Evolutionary conservation across 805 yeast species (phyloP).

Genomic region (Lipomyces orientalis): DNA sequence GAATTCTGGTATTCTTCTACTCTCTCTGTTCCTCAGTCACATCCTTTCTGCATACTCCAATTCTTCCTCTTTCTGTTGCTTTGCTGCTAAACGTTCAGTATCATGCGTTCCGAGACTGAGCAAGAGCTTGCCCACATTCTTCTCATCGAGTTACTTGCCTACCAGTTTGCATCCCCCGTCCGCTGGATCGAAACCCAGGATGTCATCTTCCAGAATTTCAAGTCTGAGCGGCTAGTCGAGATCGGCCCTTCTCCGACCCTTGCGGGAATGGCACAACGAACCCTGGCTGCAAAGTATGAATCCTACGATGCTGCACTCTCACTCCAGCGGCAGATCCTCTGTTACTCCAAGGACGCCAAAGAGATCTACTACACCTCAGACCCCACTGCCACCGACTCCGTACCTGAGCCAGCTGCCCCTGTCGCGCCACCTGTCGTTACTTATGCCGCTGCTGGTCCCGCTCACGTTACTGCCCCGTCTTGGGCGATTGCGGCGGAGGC

Average conservation of each 20-base stretch:
- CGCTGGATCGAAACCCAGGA: conserved; percentile 99
- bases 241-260: conserved; percentile 98
- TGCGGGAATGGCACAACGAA: conserved; percentile 97
- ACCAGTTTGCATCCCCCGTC: too few relatives aligned
- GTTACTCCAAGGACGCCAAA: conserved; percentile 92
- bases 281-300: conserved; percentile 91
- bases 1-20: too few relatives aligned
- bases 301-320: conserved; percentile 95
- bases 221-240: conserved; percentile 95
- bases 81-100: too few relatives aligned
- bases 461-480: conserved; percentile 68
- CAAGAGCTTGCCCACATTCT: too few relatives aligned
- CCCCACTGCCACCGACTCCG: conserved; percentile 40
- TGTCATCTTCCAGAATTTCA: conserved; percentile 87
- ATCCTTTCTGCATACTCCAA: too few relatives aligned
- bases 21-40: too few relatives aligned
- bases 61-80: too few relatives aligned
- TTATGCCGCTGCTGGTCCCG: conserved; percentile 59
- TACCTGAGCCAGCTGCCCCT: conserved; percentile 56
- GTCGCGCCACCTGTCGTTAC: conserved; percentile 63
- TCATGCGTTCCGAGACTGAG: too few relatives aligned
- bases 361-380: conserved; percentile 84
- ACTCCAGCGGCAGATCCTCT: conserved; percentile 87
- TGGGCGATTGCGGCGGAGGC: conserved; percentile 83
- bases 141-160: too few relatives aligned